Evolutionary conservation across 2,329 filamentous ascomycete species (phyloP), one percentile per base, ranked within the genome.

Genomic region (Apiospora rasikravindrae): DNA sequence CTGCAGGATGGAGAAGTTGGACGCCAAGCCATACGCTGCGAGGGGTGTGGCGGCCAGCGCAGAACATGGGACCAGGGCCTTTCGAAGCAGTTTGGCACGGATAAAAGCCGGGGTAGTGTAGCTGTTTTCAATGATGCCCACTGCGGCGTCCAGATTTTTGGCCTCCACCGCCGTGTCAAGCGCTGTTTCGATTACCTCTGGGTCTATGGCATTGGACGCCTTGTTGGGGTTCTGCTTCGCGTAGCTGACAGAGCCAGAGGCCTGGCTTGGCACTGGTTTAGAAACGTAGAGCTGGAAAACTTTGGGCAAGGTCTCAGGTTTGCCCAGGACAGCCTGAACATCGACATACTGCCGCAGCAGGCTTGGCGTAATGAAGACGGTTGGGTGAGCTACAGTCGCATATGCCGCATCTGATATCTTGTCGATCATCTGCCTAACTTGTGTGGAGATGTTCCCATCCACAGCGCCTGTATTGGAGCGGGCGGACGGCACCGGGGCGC

Each of bases 211-310:
- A 78, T 91, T 92, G 71, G 90, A 87, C 64, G 91, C 86, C 66
- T 89, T 87, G 74, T 92, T 91, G 22, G 94, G 92, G 57, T 93
- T 93, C 57, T 89, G 89, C 69, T 86, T 81, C 53, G 84, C 85
- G 78, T 91, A 94, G 74, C 84, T 83, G 70, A 94, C 84, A 11
- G 88, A 88, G 22, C 87, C 88, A 24, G 88, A 87, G 69, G 86
- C 86, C 77, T 90, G 85, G 69, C 87, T 83, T 2, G 95, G 93
- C 74, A 91, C 85, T 13, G 94, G 92, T 82, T 98, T 99, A 76
- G 90, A 89, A 68, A 94, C 94, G 81, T 96, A 98, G 70, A 98
- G 87, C 71, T 91, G 85, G 78, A 99, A 92, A 57, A 95, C 90
- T 73, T 92, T 89, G 8, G 96, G 94, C 74, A 98, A 89, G 64